Evolutionary conservation across 225 moss, liverwort and hornwort species (phyloP).

Genomic region (Climacium dendroides): DNA sequence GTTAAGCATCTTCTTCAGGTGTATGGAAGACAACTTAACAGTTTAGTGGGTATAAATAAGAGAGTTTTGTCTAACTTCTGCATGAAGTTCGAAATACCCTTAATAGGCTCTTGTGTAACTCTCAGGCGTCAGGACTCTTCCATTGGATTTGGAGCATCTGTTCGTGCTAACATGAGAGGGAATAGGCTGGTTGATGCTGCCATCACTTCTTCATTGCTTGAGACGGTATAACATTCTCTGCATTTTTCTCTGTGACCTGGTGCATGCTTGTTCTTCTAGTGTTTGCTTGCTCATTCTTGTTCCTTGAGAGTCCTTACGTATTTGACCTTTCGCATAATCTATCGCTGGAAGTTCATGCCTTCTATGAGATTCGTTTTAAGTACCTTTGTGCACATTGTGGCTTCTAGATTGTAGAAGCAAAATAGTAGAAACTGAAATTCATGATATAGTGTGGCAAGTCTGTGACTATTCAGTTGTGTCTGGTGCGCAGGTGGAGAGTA

Average conservation of each 20-base stretch:
- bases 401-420: neutral
- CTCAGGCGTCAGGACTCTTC: conserved; percentile 93
- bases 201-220: conserved; percentile 78
- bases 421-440: neutral
- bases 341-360: neutral
- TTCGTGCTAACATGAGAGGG: conserved; percentile 87
- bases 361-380: neutral
- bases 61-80: neutral
- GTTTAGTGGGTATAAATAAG: neutral
- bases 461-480: neutral
- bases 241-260: neutral
- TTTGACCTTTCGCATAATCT: neutral
- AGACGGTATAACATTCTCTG: conserved; percentile 38
- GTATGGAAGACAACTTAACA: neutral
- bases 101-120: neutral
- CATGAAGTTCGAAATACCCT: neutral
- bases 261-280: neutral
- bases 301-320: neutral
- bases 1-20: neutral
- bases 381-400: neutral
- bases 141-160: conserved; percentile 94
- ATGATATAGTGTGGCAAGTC: neutral
- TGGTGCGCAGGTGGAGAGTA: conserved; percentile 73
- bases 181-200: conserved; percentile 76
- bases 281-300: neutral